Base-by-base conservation (phyloP, 768 basidiomycete species). In the Boletus reticulatus region DNA sequence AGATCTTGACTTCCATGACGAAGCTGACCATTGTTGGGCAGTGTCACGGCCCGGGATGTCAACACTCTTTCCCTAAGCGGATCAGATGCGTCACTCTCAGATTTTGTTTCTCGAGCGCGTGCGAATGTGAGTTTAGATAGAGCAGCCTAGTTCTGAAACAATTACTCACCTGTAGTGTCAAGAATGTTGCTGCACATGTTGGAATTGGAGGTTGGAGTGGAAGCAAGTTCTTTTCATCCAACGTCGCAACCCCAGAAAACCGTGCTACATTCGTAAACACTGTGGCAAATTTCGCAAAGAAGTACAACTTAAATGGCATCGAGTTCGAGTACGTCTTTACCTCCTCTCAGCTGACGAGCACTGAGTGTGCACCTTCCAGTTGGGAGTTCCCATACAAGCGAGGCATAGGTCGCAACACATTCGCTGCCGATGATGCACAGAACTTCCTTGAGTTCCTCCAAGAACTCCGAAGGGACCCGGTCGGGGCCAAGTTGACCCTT, bases 321-420 rank as follows among this genome's bases (percentile, higher is more conserved):
- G 80, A 65, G 16, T 69, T 72, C 32, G 66, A 67, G 70, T 72
- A 55, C 1, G 67, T 52, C 7, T 7, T 14, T 14, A 12, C 13
- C 20, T 41, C 50, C 2, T 45, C 7, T 36, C 11, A 4, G 17
- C 43, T 8, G 34, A 19, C 19, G n/a, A 43, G 1, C 1, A 22
- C 31, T 65, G 7, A 69, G 7, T 9, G 4, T 12, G 16, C n/a
- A n/a, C 76, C 57, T 50, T 14, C 43, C 51, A 93, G 91, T 64
- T 95, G 93, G 92, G 94, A 96, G 71, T 94, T 88, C 65, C 93
- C 94, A 4, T 81, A 78, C 53, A 60, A 71, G 6, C 72, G 76
- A 48, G 92, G 92, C 29, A 76, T 87, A 2, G 83, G 82, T 2
- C 89, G 89, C 62, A 97, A 96, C 67, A 68, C 68, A 0, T 76